phyloP scores from a whole-genome alignment of 2,329 filamentous ascomycete species.

The Lecanoromycetidae sp. region DNA sequence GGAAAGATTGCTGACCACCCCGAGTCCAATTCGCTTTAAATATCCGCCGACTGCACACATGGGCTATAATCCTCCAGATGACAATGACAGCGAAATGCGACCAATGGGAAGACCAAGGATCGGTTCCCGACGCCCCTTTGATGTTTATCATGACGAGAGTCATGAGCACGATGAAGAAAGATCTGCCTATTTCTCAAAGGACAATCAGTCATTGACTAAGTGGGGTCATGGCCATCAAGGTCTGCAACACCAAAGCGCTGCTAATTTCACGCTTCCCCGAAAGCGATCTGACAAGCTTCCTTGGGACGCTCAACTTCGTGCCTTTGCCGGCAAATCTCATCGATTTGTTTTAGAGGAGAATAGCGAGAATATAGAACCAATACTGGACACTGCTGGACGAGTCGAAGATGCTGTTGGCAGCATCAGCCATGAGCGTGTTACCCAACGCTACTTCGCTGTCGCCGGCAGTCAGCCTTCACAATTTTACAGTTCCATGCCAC shows the following conservation, averaged over 20 bases:
- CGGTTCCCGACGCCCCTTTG: background rate
- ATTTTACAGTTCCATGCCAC: constrained; percentile 15
- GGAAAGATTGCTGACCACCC: constrained; percentile 3
- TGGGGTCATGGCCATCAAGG: background rate
- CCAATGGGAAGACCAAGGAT: background rate
- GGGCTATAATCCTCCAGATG: background rate
- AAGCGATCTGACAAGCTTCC: background rate
- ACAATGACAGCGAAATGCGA: constrained; percentile 1
- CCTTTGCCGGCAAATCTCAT: background rate
- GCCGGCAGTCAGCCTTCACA: constrained; percentile 12
- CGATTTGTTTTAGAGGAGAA: background rate
- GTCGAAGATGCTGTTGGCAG: background rate
- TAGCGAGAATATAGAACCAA: constrained; percentile 11
- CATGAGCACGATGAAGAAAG: background rate
- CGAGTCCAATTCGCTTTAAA: background rate
- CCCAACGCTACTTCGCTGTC: constrained; percentile 17
- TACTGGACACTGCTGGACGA: background rate
- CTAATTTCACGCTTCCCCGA: background rate
- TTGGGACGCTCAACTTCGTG: background rate
- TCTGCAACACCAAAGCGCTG: background rate
- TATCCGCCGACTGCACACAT: constrained; percentile 1
- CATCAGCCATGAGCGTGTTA: constrained; percentile 2
- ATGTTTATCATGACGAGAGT: constrained; percentile 9
- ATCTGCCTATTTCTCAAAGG: background rate
- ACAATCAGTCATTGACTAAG: background rate